Evolutionary conservation across 345 rosid species (phyloP).

Genomic region (Alliaria petiolata): DNA sequence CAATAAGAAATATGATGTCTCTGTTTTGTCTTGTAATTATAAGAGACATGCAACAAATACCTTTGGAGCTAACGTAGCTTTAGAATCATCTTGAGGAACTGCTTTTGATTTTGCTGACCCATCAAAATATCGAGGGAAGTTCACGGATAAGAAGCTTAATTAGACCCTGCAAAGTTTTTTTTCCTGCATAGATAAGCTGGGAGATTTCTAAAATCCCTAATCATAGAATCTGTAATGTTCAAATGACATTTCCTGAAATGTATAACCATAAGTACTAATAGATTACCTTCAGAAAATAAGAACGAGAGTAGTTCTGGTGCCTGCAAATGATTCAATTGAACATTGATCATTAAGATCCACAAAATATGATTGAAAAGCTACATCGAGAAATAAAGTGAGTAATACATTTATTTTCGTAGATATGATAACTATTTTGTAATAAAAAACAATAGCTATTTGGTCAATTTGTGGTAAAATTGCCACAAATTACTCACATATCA

Average conservation of each 20-base stretch:
- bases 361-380: not conserved
- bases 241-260: not conserved
- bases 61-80: too few relatives aligned
- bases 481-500: too few relatives aligned
- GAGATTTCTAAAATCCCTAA: not conserved
- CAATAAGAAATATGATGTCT: not conserved
- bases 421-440: too few relatives aligned
- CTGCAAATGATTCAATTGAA: constrained; percentile 42
- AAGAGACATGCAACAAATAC: too few relatives aligned
- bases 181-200: not conserved
- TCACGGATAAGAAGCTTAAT: constrained; percentile 66
- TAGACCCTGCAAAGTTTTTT: constrained; percentile 59
- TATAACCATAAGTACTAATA: not conserved
- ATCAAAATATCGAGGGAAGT: constrained; percentile 72
- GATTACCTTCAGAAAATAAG: constrained; percentile 67
- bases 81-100: constrained; percentile 75
- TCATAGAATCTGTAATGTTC: not conserved
- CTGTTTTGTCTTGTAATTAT: too few relatives aligned
- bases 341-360: not conserved
- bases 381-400: not conserved
- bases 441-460: too few relatives aligned
- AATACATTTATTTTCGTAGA: constrained; percentile 83
- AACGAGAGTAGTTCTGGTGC: constrained; percentile 75
- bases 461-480: too few relatives aligned
- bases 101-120: constrained; percentile 75